Evolutionary conservation across 2,329 filamentous ascomycete genomes (phyloP).

Genomic region (Fusarium coicis): DNA sequence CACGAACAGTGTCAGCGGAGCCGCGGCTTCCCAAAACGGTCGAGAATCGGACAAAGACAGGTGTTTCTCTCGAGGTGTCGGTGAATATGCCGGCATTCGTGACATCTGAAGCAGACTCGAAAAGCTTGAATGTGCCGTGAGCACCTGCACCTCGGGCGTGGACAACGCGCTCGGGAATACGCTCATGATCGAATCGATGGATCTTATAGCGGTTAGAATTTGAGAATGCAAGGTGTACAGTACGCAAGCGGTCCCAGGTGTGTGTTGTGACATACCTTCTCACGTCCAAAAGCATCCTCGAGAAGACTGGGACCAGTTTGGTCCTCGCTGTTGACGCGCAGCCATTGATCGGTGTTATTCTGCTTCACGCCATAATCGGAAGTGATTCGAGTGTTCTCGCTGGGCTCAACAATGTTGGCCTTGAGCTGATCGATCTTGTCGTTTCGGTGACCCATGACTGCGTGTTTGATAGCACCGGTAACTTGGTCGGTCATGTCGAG

Average conservation of each 20-base stretch:
- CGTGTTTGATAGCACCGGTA: constrained; percentile 51
- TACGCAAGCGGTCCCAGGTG: too few relatives aligned
- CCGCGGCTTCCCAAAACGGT: constrained; percentile 81
- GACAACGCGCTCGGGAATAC: constrained; percentile 72
- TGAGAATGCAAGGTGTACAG: too few relatives aligned
- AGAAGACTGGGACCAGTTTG: constrained; percentile 74
- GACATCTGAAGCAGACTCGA: constrained; percentile 73
- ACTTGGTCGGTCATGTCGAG: constrained; percentile 40
- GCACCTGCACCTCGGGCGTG: constrained; percentile 77
- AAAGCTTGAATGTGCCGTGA: constrained; percentile 76
- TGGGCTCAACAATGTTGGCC: constrained; percentile 67
- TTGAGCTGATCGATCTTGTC: constrained; percentile 72
- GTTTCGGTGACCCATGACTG: constrained; percentile 54
- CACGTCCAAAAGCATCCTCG: constrained; percentile 77
- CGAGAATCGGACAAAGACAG: constrained; percentile 69
- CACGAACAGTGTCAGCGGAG: constrained; percentile 83
- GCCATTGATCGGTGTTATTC: constrained; percentile 80
- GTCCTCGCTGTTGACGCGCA: constrained; percentile 71
- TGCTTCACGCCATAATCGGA: constrained; percentile 83
- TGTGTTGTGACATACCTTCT: constrained; percentile 66
- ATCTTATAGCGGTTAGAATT: constrained; percentile 57
- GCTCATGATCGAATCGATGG: constrained; percentile 76
- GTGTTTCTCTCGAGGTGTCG: constrained; percentile 62
- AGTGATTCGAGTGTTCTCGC: constrained; percentile 71
- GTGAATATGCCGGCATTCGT: constrained; percentile 72